Conservation (phyloP, 371 early-diverging fungal species). For the Thermomucor indicae-seudaticae region DNA sequence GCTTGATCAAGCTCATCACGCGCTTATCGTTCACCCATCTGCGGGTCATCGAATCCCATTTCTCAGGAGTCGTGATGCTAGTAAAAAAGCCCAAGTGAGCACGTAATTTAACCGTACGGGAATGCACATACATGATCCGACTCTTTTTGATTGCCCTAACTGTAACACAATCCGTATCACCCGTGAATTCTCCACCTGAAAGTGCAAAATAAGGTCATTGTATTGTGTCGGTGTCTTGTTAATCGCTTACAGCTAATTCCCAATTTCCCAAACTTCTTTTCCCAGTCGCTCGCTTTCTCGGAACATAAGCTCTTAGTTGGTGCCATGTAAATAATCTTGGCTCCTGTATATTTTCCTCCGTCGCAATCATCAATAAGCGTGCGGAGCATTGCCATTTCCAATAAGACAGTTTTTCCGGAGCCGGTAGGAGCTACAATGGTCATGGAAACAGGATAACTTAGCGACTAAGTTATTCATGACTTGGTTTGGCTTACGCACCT, state of each 20-base stretch:
- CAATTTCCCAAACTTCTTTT: slow-evolving; percentile 49
- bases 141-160: slow-evolving; percentile 27
- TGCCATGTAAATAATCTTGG: slow-evolving; percentile 78
- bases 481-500: slow-evolving; percentile 18
- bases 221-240: not conserved
- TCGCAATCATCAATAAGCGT: slow-evolving; percentile 20
- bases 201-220: not conserved
- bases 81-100: no score
- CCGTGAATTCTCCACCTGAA: slow-evolving; percentile 70
- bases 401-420: slow-evolving; percentile 78
- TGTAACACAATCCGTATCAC: slow-evolving; percentile 59
- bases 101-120: not conserved
- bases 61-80: slow-evolving; percentile 75
- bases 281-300: slow-evolving; percentile 69
- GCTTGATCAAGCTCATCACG: slow-evolving; percentile 27
- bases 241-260: slow-evolving; percentile 50
- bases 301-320: slow-evolving; percentile 85
- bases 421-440: slow-evolving; percentile 75
- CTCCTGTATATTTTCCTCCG: no score
- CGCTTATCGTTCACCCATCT: slow-evolving; percentile 45
- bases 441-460: not conserved
- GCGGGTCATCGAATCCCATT: slow-evolving; percentile 76
- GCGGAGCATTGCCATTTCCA: slow-evolving; percentile 69
- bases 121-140: slow-evolving; percentile 27
- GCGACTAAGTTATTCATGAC: not conserved